Conservation (phyloP, 345 rosid species). For the Bruguiera sexangula region DNA sequence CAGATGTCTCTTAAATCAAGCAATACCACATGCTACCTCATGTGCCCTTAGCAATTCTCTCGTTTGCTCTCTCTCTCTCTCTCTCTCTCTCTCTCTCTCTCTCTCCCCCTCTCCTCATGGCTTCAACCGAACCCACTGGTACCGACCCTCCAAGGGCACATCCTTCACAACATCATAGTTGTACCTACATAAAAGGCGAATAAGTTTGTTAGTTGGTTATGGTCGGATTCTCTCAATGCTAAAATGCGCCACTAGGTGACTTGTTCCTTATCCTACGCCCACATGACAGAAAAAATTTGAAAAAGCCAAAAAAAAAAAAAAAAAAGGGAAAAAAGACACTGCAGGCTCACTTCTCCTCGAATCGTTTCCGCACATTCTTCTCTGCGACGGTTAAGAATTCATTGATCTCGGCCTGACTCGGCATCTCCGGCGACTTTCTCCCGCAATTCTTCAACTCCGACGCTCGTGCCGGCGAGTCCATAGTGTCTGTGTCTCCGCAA, state of each 20-base stretch:
- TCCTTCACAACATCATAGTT: constrained; percentile 67
- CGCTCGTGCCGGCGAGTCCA: constrained; percentile 20
- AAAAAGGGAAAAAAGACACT: not conserved
- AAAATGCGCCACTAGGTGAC: constrained; percentile 18
- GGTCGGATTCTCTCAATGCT: constrained; percentile 18
- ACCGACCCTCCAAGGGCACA: constrained; percentile 62
- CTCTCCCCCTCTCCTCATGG: constrained; percentile 11
- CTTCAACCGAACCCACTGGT: constrained; percentile 57
- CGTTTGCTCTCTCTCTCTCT: not conserved
- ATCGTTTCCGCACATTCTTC: constrained; percentile 38
- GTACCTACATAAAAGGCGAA: constrained; percentile 48
- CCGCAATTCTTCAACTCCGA: not conserved
- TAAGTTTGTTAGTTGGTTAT: constrained; percentile 44
- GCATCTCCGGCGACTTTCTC: constrained; percentile 10
- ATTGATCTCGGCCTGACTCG: constrained; percentile 45
- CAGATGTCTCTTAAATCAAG: not conserved
- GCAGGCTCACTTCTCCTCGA: constrained; percentile 47
- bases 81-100: not conserved
- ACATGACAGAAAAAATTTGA: not conserved
- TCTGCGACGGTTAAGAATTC: constrained; percentile 38
- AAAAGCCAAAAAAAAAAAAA: too few species aligned
- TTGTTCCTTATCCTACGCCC: constrained; percentile 41
- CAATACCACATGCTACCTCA: constrained; percentile 15
- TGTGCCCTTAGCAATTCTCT: constrained; percentile 13
- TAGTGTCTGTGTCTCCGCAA: constrained; percentile 25